Evolutionary conservation across 1,139 yeast species (phyloP).

Genomic region (Geotrichum citri-aurantii): DNA sequence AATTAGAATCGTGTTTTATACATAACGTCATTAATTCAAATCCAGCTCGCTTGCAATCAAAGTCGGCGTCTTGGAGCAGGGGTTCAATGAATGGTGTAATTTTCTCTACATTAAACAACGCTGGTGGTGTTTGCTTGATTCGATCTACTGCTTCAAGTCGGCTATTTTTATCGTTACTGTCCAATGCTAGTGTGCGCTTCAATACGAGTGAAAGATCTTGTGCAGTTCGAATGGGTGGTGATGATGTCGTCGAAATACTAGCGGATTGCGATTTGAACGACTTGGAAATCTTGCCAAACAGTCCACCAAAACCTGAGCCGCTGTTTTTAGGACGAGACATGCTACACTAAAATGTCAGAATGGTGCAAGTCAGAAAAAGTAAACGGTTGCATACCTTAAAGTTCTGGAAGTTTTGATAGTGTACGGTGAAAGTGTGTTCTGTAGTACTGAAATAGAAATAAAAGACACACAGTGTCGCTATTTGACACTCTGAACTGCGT

Average conservation of each 20-base stretch:
- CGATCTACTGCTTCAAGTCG: background rate
- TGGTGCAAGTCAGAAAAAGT: background rate
- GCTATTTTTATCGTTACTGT: background rate
- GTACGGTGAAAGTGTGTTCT: background rate
- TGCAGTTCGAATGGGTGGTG: background rate
- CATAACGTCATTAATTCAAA: slow-evolving; percentile 52
- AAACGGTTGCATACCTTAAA: background rate
- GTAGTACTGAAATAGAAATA: background rate
- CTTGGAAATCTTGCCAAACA: background rate
- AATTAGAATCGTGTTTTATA: slow-evolving; percentile 33
- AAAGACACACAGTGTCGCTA: background rate
- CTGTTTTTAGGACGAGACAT: background rate
- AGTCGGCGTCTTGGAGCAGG: background rate
- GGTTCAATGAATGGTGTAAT: background rate
- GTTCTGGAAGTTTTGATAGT: background rate
- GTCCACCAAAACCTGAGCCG: background rate
- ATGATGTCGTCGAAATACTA: background rate
- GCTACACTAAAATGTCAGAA: background rate
- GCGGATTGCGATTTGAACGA: background rate
- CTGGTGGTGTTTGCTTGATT: background rate
- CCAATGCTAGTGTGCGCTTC: background rate
- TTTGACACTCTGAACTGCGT: background rate
- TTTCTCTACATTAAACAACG: background rate
- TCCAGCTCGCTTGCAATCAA: slow-evolving; percentile 49
- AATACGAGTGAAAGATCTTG: background rate